Conservation (phyloP, 306 rosid genomes). For the Lablab purpureus region DNA sequence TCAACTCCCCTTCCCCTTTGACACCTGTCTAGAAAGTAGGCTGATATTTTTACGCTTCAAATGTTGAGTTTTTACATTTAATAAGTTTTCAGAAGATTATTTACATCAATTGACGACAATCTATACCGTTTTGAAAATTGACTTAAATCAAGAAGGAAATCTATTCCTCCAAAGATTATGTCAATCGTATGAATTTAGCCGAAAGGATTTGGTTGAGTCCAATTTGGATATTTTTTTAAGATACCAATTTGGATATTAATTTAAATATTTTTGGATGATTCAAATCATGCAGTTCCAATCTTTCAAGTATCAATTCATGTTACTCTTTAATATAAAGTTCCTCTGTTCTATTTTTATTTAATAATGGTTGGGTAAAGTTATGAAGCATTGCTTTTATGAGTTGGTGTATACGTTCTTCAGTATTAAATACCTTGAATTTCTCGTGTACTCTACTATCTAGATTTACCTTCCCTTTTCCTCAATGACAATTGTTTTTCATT, state of each 20-base stretch:
- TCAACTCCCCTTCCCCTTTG: not conserved
- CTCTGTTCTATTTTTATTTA: constrained; percentile 5
- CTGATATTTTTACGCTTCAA: constrained; percentile 34
- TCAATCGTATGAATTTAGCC: constrained; percentile 12
- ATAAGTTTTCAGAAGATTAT: constrained; percentile 25
- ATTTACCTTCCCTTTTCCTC: constrained; percentile 35
- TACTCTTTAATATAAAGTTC: not conserved
- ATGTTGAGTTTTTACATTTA: not conserved
- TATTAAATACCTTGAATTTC: constrained; percentile 26
- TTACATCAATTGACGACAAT: constrained; percentile 6
- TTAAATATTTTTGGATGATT: constrained; percentile 8
- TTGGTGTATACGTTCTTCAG: not conserved
- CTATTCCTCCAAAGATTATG: not conserved
- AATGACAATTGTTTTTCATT: constrained; percentile 35
- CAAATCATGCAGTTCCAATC: constrained; percentile 8
- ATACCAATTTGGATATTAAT: not conserved
- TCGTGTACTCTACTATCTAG: not conserved
- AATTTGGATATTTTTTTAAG: not conserved
- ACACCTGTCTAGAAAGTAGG: not conserved
- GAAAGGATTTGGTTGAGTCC: constrained; percentile 23
- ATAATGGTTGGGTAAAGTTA: constrained; percentile 14
- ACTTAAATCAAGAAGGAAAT: constrained; percentile 15
- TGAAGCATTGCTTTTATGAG: constrained; percentile 23
- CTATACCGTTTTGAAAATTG: constrained; percentile 41
- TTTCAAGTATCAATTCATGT: constrained; percentile 17